phyloP scores from a whole-genome alignment of 768 basidiomycete species.

The Neoboletus magnificus region DNA sequence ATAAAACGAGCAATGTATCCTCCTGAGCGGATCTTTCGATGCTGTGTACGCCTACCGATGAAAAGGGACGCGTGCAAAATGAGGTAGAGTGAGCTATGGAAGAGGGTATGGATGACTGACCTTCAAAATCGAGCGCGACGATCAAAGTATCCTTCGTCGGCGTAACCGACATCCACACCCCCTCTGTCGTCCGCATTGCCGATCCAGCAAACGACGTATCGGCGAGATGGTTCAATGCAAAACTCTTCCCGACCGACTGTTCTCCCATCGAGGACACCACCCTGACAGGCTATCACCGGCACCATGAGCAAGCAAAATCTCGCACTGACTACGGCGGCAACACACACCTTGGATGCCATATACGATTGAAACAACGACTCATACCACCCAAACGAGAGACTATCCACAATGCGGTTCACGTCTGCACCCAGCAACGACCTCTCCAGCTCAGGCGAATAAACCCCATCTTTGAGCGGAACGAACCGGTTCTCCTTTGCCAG shows the following conservation, averaged over 20 bases:
- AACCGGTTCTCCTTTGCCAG: constrained; percentile 59
- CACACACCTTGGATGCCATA: constrained; percentile 49
- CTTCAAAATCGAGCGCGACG: constrained; percentile 65
- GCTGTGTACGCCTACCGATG: constrained; percentile 48
- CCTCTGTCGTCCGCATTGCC: constrained; percentile 66
- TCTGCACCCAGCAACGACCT: constrained; percentile 55
- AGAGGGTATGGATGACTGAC: constrained; percentile 20
- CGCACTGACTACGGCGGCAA: rapidly evolving
- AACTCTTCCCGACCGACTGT: constrained; percentile 64
- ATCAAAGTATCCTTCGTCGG: constrained; percentile 53
- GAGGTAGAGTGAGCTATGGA: background rate
- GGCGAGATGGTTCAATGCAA: constrained; percentile 54
- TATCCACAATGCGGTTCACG: constrained; percentile 54
- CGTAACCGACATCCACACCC: constrained; percentile 66
- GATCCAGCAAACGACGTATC: constrained; percentile 66
- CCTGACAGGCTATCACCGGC: constrained; percentile 45
- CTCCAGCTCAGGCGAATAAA: constrained; percentile 49
- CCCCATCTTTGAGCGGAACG: constrained; percentile 57
- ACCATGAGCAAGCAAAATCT: background rate
- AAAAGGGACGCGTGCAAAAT: background rate
- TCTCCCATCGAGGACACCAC: constrained; percentile 71
- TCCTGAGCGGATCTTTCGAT: constrained; percentile 64
- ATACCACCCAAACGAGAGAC: constrained; percentile 60
- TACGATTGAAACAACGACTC: constrained; percentile 63
- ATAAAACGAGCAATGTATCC: constrained; percentile 59